Evolutionary conservation across 768 basidiomycete species (phyloP).

Genomic region (Tylopilus sp.): DNA sequence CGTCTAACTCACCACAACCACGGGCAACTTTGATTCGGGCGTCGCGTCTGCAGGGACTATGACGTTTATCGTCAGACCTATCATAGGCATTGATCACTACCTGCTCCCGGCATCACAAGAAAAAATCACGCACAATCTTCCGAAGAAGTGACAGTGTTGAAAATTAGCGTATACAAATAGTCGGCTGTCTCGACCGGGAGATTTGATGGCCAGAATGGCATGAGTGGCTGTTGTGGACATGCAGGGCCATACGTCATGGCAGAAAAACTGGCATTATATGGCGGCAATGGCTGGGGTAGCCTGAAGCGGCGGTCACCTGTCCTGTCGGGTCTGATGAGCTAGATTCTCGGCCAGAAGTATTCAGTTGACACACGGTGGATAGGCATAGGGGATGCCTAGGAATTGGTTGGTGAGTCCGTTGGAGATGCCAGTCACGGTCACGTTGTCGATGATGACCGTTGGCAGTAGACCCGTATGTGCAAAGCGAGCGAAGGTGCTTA

Average conservation of each 20-base stretch:
- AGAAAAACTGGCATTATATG: slow-evolving; percentile 7
- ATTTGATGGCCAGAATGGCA: slow-evolving; percentile 10
- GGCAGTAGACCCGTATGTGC: too few relatives aligned
- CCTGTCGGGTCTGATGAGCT: slow-evolving; percentile 14
- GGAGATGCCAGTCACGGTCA: too few relatives aligned
- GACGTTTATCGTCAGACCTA: slow-evolving; percentile 49
- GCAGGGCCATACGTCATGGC: slow-evolving; percentile 7
- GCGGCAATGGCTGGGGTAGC: slow-evolving; percentile 3
- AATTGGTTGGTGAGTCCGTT: too few relatives aligned
- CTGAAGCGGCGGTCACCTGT: slow-evolving; percentile 35
- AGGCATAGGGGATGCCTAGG: too few relatives aligned
- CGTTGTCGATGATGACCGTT: too few relatives aligned
- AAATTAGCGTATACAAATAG: slow-evolving; percentile 14
- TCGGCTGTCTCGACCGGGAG: slow-evolving; percentile 16
- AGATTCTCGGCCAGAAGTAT: too few relatives aligned
- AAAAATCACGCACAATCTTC: slow-evolving; percentile 44
- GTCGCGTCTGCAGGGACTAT: slow-evolving; percentile 41
- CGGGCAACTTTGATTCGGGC: slow-evolving; percentile 44
- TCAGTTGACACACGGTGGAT: too few relatives aligned
- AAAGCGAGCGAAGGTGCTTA: too few relatives aligned
- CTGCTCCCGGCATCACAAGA: too few relatives aligned
- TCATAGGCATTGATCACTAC: too few relatives aligned
- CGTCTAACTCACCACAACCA: slow-evolving; percentile 30
- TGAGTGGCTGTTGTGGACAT: slow-evolving; percentile 4
- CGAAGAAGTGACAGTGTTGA: slow-evolving; percentile 29